These are phyloP conservation scores for Oryza nivara DNA, from an alignment of 176 grass and related monocot species.

Conservation along the genomic window DNA sequence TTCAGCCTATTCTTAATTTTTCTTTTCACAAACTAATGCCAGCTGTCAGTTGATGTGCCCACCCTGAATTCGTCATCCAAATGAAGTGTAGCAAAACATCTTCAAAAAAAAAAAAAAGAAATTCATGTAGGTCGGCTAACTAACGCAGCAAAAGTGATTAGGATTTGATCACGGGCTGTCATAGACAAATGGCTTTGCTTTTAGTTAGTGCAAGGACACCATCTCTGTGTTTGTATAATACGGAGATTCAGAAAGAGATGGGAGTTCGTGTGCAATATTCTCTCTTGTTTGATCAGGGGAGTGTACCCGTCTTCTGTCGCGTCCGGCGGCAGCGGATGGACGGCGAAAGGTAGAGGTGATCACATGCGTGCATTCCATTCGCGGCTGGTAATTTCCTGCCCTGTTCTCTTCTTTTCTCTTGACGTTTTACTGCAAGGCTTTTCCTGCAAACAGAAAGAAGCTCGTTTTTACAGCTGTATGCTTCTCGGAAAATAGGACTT, in stretches of 20 bases:
- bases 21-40: not conserved
- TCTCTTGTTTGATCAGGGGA: slow-evolving; percentile 31
- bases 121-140: not conserved
- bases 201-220: not conserved
- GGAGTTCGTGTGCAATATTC: not conserved
- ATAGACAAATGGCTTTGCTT: not conserved
- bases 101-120: not conserved
- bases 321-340: not conserved
- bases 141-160: not conserved
- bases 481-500: not conserved
- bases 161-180: not conserved
- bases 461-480: not conserved
- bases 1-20: too few species aligned
- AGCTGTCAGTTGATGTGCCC: not conserved
- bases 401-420: not conserved
- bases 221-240: slow-evolving; percentile 6
- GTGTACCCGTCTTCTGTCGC: slow-evolving; percentile 21
- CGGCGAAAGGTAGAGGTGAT: not conserved
- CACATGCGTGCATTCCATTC: slow-evolving; percentile 11
- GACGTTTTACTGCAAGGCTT: not conserved
- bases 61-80: not conserved
- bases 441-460: not conserved
- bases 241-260: not conserved
- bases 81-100: not conserved
- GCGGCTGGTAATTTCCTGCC: not conserved